These are phyloP conservation scores for Endogone sp. DNA, from an alignment of 192 early-diverging fungal species.

Conservation along the genomic window DNA sequence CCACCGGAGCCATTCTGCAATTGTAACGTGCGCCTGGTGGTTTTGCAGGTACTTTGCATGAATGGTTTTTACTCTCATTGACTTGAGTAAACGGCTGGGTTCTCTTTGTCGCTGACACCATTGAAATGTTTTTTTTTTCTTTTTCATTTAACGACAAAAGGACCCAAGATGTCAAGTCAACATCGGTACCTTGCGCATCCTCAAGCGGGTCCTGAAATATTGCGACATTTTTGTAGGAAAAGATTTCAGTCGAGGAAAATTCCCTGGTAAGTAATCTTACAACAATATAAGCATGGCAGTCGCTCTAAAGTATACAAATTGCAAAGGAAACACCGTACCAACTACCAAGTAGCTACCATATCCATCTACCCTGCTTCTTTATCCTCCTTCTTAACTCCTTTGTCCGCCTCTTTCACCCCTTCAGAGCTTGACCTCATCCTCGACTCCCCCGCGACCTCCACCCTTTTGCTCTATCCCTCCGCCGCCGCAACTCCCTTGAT, in stretches of 20 bases:
- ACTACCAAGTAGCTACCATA: background rate
- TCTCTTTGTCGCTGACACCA: no score
- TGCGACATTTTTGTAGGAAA: slow-evolving; percentile 35
- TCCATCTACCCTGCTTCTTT: background rate
- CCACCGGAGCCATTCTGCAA: slow-evolving; percentile 28
- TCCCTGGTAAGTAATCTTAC: slow-evolving; percentile 11
- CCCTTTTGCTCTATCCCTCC: slow-evolving; percentile 23
- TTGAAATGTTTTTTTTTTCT: background rate
- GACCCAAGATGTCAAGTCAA: slow-evolving; percentile 36
- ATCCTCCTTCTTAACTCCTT: background rate
- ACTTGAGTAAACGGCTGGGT: background rate
- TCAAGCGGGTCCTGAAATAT: slow-evolving; percentile 28
- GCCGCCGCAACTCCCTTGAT: slow-evolving; percentile 20
- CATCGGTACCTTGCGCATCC: slow-evolving; percentile 32
- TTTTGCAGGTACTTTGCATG: slow-evolving; percentile 18
- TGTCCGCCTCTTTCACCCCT: background rate
- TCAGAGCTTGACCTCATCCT: slow-evolving; percentile 26
- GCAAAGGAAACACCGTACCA: no score
- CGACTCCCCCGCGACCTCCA: slow-evolving; percentile 17
- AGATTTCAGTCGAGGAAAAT: slow-evolving; percentile 23
- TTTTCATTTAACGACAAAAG: slow-evolving; percentile 2
- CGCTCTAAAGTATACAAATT: background rate
- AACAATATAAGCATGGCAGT: no score
- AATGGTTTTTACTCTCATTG: background rate
- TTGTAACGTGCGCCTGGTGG: slow-evolving; percentile 30